Base-by-base conservation (phyloP, 495 filamentous ascomycete species). In the Baudoinia panamericana region DNA sequence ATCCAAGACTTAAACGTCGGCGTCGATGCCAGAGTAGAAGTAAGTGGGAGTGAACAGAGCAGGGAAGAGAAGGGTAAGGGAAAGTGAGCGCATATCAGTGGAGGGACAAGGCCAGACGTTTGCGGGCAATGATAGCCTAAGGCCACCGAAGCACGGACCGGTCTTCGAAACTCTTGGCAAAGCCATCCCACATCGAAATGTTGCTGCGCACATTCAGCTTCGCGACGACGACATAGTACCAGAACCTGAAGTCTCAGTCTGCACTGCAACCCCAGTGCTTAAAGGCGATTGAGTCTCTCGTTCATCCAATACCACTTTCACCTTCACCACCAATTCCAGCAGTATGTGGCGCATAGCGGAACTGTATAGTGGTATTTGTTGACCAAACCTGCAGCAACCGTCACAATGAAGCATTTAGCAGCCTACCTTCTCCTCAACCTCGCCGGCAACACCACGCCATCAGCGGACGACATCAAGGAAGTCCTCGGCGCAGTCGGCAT, bases 371-470 rank as follows among this genome's bases (percentile, higher is more conserved):
- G 19, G 27, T 26, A 25, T 17, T 41, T 16, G n/a, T 4, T 24
- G 22, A 32, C 22, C 29, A 4, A 8, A 11, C 15, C 13, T 16
- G 12, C 30, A 52, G 47, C 45, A 59, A 35, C 55, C 39, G 46
- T 66, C 69, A 88, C 78, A 84, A 97, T 97, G 90, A 97, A 96
- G 87, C 79, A 96, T 70, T 81, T 97, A 70, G 92, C 90, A 62
- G 87, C 90, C 60, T 97, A 93, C 78, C 84, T 97, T 57, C 90
- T 97, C 63, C 80, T 95, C 66, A 69, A 69, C 71, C 76, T 96
- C 53, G 90, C 74, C 60, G 90, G 90, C 70, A 97, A 96, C 73
- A 70, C 73, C 69, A 76, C 75, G 37, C 90, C 90, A 52, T 86
- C 83, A 36, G 83, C 80, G 48, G 67, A 68, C 41, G 87, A 99